Evolutionary conservation across 2,329 filamentous ascomycete genomes (phyloP), one percentile per base, ranked within the genome.

Genomic region (Paraphaeosphaeria minitans): DNA sequence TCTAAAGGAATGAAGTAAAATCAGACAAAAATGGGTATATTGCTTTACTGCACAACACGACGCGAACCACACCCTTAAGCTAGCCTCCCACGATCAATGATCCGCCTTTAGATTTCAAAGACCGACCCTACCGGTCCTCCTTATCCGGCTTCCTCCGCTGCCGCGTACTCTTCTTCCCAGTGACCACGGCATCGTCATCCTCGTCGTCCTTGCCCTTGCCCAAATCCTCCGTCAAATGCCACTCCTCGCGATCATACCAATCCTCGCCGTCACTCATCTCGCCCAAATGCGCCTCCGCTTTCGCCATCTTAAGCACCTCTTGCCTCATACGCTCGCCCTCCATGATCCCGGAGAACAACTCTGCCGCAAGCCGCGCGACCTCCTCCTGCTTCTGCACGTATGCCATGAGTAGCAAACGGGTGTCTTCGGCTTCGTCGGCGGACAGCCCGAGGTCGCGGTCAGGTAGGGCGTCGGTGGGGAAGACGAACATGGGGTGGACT

Each of bases 251-350:
- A 75, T 96, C 92, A 71, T 93, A 93, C 90, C 91, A 96, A 73
- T 96, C 92, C 79, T 96, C 92, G 12, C 91, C 91, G 72, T 96
- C 92, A 52, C 89, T 93, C 88, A 95, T 88, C 74, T 93, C 90
- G 51, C 87, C 85, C 16, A 87, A 75, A 71, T 94, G 91, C 22
- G 84, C 90, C 77, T 94, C 91, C 1, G 91, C 89, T 73, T 92
- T 92, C 65, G 88, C 84, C 88, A 90, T 93, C 65, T 86, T 85
- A 72, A 89, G 83, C 3, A 95, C 90, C 21, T 87, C 84, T 67
- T 86, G 87, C 29, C 91, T 84, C 75, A 90, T 83, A 46, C 90
- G 84, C 66, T 94, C 88, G 1, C 90, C 90, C 66, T 85, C 85
- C 61, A 93, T 81, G 53, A 96, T 81, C 1, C 91, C 90, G 52